Conservation (phyloP, 495 filamentous ascomycete genomes). For the Aspergillus diversus region DNA sequence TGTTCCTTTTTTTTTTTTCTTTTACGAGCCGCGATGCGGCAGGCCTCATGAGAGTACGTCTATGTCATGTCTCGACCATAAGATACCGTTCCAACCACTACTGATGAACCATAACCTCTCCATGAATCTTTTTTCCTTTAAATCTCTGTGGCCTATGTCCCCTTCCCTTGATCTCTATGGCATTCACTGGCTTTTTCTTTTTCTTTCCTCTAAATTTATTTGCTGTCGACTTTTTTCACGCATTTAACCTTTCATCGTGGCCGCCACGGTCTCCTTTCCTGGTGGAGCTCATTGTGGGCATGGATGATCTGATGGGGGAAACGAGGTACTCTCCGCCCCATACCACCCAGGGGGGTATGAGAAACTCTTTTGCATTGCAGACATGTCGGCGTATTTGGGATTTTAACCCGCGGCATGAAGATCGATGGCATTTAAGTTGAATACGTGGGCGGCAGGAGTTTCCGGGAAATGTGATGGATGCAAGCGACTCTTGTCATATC, state of each 20-base stretch:
- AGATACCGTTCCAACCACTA: slow-evolving; percentile 34
- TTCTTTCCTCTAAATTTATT: slow-evolving; percentile 1
- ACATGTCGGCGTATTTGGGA: slow-evolving; percentile 24
- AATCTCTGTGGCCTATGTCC: neutral
- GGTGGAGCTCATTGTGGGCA: slow-evolving; percentile 5
- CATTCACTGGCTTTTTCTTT: slow-evolving; percentile 3
- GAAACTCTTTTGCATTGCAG: slow-evolving; percentile 18
- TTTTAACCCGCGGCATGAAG: slow-evolving; percentile 17
- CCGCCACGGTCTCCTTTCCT: slow-evolving; percentile 13
- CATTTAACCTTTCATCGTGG: slow-evolving; percentile 4
- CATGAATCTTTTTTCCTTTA: slow-evolving; percentile 17
- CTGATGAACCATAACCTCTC: slow-evolving; percentile 30
- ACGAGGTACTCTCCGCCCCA: neutral
- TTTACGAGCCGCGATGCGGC: slow-evolving; percentile 29
- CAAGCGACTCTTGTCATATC: slow-evolving; percentile 17
- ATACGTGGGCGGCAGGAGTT: slow-evolving; percentile 22
- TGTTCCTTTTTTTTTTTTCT: slow-evolving; percentile 21
- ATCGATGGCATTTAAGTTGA: slow-evolving; percentile 13
- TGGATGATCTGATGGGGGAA: slow-evolving; percentile 1
- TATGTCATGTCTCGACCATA: slow-evolving; percentile 33
- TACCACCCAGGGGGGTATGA: neutral
- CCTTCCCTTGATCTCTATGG: neutral
- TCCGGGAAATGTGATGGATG: slow-evolving; percentile 23
- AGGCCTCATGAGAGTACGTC: slow-evolving; percentile 33
- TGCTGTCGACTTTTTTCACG: neutral